phyloP scores from a whole-genome alignment of 177 flowering plant species.

The Telopea speciosissima region DNA sequence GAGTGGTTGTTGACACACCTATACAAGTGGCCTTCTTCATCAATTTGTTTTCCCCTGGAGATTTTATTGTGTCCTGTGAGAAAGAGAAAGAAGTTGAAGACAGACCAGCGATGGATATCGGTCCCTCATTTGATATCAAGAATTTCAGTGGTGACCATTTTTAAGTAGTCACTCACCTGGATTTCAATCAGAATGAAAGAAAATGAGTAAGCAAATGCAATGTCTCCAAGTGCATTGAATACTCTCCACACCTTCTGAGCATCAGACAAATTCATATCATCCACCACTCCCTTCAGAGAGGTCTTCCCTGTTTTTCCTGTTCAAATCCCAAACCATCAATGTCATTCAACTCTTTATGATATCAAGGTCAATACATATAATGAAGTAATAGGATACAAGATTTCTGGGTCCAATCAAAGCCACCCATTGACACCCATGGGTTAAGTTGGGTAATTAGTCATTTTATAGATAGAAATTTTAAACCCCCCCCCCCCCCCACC shows the following conservation, averaged over 20 bases:
- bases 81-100: background rate
- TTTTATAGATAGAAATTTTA: no score
- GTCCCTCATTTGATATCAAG: no score
- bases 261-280: slow-evolving; percentile 22
- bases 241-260: slow-evolving; percentile 33
- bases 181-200: slow-evolving; percentile 40
- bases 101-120: no score
- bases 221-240: slow-evolving; percentile 44
- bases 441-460: no score
- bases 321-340: background rate
- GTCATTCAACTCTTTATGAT: no score
- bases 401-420: no score
- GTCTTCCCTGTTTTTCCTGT: slow-evolving; percentile 28
- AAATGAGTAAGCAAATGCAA: slow-evolving; percentile 51
- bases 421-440: no score
- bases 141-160: no score
- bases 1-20: slow-evolving; percentile 23
- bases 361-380: no score
- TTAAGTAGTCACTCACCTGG: slow-evolving; percentile 25
- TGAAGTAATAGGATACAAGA: no score
- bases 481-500: no score
- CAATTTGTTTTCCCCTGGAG: slow-evolving; percentile 40
- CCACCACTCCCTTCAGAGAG: slow-evolving; percentile 21
- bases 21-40: slow-evolving; percentile 46
- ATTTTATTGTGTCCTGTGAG: slow-evolving; percentile 44